Conservation (phyloP, 768 basidiomycete genomes). For the Psilocybe sp. region DNA sequence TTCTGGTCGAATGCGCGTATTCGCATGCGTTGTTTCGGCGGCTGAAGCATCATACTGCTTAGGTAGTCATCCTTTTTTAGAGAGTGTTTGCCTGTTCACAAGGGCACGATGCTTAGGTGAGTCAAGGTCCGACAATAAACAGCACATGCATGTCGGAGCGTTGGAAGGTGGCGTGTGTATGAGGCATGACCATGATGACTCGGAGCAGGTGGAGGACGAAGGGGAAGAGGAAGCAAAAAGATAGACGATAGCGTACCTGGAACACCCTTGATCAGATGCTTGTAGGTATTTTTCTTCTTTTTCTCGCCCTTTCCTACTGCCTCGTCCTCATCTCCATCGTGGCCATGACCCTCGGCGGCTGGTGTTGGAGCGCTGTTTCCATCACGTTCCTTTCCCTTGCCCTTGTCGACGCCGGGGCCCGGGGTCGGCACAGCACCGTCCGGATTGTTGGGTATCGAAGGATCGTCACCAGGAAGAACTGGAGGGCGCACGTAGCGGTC, state of each 20-base stretch:
- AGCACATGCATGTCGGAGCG: too few species aligned
- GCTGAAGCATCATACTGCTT: constrained; percentile 59
- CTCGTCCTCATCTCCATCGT: constrained; percentile 42
- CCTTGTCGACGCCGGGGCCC: constrained; percentile 36
- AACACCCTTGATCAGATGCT: constrained; percentile 71
- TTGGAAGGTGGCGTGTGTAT: too few species aligned
- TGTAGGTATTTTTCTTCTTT: constrained; percentile 78
- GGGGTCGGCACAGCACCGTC: constrained; percentile 9
- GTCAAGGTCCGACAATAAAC: not conserved
- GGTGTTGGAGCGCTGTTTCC: constrained; percentile 27
- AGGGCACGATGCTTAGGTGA: constrained; percentile 10
- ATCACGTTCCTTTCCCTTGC: constrained; percentile 47
- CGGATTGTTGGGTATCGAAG: constrained; percentile 7
- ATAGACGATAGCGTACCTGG: constrained; percentile 47
- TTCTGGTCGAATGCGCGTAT: constrained; percentile 62
- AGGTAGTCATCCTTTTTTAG: constrained; percentile 79
- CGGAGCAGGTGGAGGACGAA: not conserved
- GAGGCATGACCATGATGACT: not conserved
- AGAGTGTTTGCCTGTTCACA: constrained; percentile 64
- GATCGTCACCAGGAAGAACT: constrained; percentile 19
- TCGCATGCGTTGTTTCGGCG: constrained; percentile 66
- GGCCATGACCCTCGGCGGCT: constrained; percentile 29
- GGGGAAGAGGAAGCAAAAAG: constrained; percentile 5
- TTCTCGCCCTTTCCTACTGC: constrained; percentile 56
- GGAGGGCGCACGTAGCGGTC: constrained; percentile 75